These are phyloP conservation scores for Talaromyces trachyspermus DNA, from an alignment of 495 filamentous ascomycete species.

Conservation along the genomic window DNA sequence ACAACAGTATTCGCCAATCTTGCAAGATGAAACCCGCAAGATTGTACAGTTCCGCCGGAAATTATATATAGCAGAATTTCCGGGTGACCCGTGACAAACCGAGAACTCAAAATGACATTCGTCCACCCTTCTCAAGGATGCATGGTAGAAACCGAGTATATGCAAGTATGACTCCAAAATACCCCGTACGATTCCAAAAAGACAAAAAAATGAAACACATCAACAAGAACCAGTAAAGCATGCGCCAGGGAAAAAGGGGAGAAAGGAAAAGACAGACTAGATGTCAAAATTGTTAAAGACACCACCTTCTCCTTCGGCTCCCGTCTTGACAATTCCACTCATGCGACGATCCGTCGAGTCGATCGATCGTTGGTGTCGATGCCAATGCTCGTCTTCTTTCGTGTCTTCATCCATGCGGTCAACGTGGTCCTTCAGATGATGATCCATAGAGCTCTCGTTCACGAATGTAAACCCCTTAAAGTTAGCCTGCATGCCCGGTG, in stretches of 20 bases:
- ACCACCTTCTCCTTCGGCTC: conserved; percentile 53
- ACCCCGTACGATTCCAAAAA: conserved; percentile 1
- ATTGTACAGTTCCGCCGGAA: background rate
- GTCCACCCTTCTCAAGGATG: conserved; percentile 7
- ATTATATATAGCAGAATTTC: background rate
- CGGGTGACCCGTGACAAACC: background rate
- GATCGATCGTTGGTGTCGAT: conserved; percentile 28
- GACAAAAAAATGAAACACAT: conserved; percentile 14
- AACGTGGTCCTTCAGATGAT: conserved; percentile 62
- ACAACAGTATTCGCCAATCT: too few relatives aligned
- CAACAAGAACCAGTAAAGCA: conserved; percentile 24
- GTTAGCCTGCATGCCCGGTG: conserved; percentile 92
- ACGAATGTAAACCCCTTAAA: conserved; percentile 98
- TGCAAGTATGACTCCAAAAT: conserved; percentile 7
- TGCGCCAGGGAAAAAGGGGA: conserved; percentile 24
- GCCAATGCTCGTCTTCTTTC: conserved; percentile 43
- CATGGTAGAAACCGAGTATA: conserved; percentile 7
- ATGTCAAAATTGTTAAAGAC: conserved; percentile 75
- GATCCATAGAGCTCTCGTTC: conserved; percentile 91
- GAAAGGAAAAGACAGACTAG: conserved; percentile 26
- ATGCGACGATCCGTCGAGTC: conserved; percentile 51
- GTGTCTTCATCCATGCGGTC: conserved; percentile 71
- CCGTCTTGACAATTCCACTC: conserved; percentile 64
- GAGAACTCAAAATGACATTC: conserved; percentile 1
- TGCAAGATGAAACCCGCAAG: too few relatives aligned